These are phyloP conservation scores for Rhodotorula sp. DNA, from an alignment of 1,284 basidiomycete genomes.

Conservation along the genomic window DNA sequence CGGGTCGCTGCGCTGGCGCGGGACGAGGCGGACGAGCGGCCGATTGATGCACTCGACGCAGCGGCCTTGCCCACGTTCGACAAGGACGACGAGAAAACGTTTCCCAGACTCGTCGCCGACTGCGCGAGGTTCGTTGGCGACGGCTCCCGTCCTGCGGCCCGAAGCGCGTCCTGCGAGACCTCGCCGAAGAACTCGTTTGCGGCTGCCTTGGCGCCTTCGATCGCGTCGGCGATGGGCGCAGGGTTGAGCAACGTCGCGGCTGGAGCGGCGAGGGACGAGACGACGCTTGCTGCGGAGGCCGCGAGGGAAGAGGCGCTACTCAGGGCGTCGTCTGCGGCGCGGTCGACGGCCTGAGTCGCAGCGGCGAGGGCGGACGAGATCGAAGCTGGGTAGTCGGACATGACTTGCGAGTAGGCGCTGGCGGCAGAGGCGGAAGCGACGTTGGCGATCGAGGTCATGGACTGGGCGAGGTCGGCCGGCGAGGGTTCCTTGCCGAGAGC, in stretches of 20 bases:
- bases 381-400: slow-evolving; percentile 12
- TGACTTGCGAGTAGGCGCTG: slow-evolving; percentile 1
- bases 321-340: neutral
- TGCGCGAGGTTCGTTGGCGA: slow-evolving; percentile 22
- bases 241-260: slow-evolving; percentile 7
- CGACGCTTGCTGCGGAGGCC: slow-evolving; percentile 11
- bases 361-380: slow-evolving; percentile 15
- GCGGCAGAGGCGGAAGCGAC: slow-evolving; percentile 12
- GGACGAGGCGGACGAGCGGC: neutral
- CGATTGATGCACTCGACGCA: neutral
- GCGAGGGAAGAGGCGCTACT: slow-evolving; percentile 3
- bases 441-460: slow-evolving; percentile 10
- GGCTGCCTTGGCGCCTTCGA: slow-evolving; percentile 6
- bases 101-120: slow-evolving; percentile 13
- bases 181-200: slow-evolving; percentile 25
- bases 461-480: slow-evolving; percentile 25
- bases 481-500: slow-evolving; percentile 24
- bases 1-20: neutral
- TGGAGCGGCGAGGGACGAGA: slow-evolving; percentile 11
- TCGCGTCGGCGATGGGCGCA: neutral
- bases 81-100: neutral
- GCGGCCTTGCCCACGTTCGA: neutral
- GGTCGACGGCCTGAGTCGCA: slow-evolving; percentile 8
- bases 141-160: slow-evolving; percentile 18
- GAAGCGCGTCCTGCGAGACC: slow-evolving; percentile 11